Evolutionary conservation across 805 yeast species (phyloP).

Genomic region (Spathaspora sp.): DNA sequence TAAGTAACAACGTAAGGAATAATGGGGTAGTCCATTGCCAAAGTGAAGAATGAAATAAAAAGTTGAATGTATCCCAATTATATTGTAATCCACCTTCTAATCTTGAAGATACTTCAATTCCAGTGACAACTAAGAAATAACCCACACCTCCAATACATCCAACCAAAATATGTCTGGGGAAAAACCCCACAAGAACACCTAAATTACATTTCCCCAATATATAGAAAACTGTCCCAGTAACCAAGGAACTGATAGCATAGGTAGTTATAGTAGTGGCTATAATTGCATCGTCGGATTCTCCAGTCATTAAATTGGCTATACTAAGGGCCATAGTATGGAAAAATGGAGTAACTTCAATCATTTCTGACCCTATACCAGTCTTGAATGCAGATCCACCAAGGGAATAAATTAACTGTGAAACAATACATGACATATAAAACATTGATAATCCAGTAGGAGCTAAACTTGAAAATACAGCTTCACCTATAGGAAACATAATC

Average conservation of each 20-base stretch:
- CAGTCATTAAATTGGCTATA: conserved; percentile 52
- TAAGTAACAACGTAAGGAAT: conserved; percentile 54
- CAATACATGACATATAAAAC: conserved; percentile 90
- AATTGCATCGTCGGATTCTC: conserved; percentile 46
- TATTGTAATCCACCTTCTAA: conserved; percentile 71
- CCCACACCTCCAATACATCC: conserved; percentile 99
- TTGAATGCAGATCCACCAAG: conserved; percentile 88
- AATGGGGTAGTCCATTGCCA: conserved; percentile 68
- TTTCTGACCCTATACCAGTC: conserved; percentile 93
- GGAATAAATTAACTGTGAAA: conserved; percentile 84
- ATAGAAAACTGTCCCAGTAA: conserved; percentile 83
- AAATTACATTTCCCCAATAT: conserved; percentile 71
- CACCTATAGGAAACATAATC: conserved; percentile 93
- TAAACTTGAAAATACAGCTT: conserved; percentile 66
- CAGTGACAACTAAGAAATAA: conserved; percentile 84
- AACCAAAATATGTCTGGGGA: conserved; percentile 92
- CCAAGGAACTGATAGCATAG: conserved; percentile 75
- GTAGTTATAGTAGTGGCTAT: conserved; percentile 85
- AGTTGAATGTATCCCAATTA: conserved; percentile 50
- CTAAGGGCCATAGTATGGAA: conserved; percentile 91
- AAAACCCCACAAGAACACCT: conserved; percentile 88
- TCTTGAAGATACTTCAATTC: conserved; percentile 85
- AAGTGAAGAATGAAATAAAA: conserved; percentile 38
- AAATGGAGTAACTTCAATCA: conserved; percentile 99
- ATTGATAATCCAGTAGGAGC: conserved; percentile 90